Evolutionary conservation across 192 early-diverging fungal species (phyloP).

Genomic region (Coemansia sp.): DNA sequence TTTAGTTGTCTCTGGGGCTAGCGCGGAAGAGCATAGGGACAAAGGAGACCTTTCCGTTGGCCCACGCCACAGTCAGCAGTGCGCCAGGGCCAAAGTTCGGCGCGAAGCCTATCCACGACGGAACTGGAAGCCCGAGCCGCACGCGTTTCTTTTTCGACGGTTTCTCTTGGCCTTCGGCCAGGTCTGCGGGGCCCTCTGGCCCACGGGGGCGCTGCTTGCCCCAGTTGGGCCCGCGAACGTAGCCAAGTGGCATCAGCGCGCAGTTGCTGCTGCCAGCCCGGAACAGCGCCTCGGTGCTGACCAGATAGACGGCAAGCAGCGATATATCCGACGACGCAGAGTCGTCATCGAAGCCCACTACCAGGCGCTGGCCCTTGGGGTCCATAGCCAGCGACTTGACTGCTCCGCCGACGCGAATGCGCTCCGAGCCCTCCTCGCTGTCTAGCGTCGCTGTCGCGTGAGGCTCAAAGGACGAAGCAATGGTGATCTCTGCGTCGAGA

Average conservation of each 20-base stretch:
- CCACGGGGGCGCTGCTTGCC: conserved; percentile 25
- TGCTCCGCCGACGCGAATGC: conserved; percentile 41
- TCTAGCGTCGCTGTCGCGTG: conserved; percentile 25
- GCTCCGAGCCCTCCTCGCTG: conserved; percentile 14
- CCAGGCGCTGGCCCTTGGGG: conserved; percentile 47
- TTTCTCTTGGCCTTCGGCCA: not conserved
- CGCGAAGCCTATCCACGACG: conserved; percentile 48
- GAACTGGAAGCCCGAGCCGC: conserved; percentile 34
- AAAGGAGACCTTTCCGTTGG: conserved; percentile 54
- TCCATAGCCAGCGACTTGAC: conserved; percentile 47
- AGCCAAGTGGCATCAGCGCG: conserved; percentile 48
- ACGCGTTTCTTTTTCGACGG: conserved; percentile 36
- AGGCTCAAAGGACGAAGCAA: conserved; percentile 29
- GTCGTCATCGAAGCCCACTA: conserved; percentile 43
- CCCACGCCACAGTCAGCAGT: conserved; percentile 52
- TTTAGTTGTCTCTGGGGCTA: not conserved
- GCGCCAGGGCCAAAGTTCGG: conserved; percentile 47
- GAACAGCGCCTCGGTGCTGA: conserved; percentile 40
- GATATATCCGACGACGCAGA: conserved; percentile 43
- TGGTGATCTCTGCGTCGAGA: conserved; percentile 39
- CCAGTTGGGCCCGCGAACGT: conserved; percentile 51
- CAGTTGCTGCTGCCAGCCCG: conserved; percentile 39
- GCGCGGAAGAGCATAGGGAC: conserved; percentile 40
- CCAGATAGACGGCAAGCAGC: conserved; percentile 46
- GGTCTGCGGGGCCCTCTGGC: not conserved